Percentiles rank a stretch among this genome's conserved stretches.
Evolutionary conservation across 2,329 filamentous ascomycete species (phyloP).

Genomic region (Epicoccum sorghinum): DNA sequence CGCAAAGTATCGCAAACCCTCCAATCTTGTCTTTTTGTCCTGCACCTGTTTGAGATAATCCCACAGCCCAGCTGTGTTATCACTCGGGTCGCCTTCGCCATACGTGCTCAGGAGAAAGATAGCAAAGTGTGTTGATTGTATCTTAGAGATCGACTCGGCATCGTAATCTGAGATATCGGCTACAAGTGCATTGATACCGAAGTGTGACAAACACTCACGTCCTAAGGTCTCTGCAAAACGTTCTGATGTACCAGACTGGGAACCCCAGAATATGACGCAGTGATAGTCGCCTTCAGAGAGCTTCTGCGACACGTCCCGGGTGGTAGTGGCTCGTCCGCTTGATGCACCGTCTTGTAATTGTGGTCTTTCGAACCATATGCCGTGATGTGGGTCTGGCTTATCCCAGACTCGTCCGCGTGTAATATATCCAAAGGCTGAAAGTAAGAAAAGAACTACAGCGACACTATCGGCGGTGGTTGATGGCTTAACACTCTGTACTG

Average conservation of each 20-base stretch:
- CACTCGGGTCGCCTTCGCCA: conserved; percentile 49
- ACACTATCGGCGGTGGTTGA: conserved; percentile 47
- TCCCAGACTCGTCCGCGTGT: conserved; percentile 54
- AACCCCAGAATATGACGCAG: conserved; percentile 56
- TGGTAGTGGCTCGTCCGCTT: conserved; percentile 29
- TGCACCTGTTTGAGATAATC: conserved; percentile 43
- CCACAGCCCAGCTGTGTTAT: conserved; percentile 46
- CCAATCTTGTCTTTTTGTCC: conserved; percentile 24
- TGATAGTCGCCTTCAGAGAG: conserved; percentile 46
- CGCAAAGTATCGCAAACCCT: conserved; percentile 48
- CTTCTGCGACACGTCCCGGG: conserved; percentile 55
- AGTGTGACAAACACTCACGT: conserved; percentile 49
- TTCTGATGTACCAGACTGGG: conserved; percentile 56
- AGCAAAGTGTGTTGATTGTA: conserved; percentile 35
- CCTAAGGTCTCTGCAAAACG: conserved; percentile 51
- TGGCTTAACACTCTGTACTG: conserved; percentile 32
- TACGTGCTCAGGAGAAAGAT: conserved; percentile 49
- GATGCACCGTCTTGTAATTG: conserved; percentile 48
- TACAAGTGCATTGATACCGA: conserved; percentile 49
- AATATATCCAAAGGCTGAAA: conserved; percentile 50
- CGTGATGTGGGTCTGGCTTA: conserved; percentile 56
- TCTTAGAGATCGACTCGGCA: conserved; percentile 44
- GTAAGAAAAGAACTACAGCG: conserved; percentile 45
- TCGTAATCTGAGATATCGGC: conserved; percentile 59
- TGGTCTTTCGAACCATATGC: conserved; percentile 58